Base-by-base conservation (phyloP, 805 yeast genomes). In the Candida dendrica region DNA sequence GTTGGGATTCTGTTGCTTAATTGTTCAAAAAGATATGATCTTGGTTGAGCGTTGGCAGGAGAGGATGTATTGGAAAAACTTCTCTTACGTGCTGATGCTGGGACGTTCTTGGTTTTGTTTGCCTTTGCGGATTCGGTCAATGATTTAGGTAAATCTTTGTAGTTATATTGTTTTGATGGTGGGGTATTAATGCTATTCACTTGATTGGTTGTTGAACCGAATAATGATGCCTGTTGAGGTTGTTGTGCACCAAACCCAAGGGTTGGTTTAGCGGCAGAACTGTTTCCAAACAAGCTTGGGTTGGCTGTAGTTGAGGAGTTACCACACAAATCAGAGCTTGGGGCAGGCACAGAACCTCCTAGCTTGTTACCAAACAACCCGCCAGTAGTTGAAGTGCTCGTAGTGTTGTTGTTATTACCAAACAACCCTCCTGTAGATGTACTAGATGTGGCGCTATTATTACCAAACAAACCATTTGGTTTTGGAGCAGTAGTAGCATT, bases 71-170 rank as follows among this genome's bases (percentile, higher is more conserved):
- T 46, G n/a, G 58, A 52, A 2, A 52, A 36, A 37, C 56, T 50
- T 45, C 60, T 51, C 39, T 53, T 56, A 30, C 61, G 52, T 15
- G 47, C 31, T 30, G 44, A 35, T 4, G 36, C 20, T 7, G 42
- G 27, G 3, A 42, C 36, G 16, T 39, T 44, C 4, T 41, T 40
- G 6, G 46, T 41, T 35, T 51, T 50, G 19, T 47, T 44, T 2
- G 49, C 42, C 30, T 47, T 52, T 3, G 56, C 39, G 3, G 64
- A 56, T 24, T 60, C 60, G 7, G 70, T 66, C 36, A 66, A 54
- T 13, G 71, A 59, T 40, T 61, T 61, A 16, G 72, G 71, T 52
- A 67, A 58, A 11, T 51, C 62, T 19, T 63, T 60, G 31, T 65
- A 52, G 26, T 58, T 45, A 36, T 52, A 47, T 29, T 61, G 57